Evolutionary conservation across 257 asterid genomes (phyloP).

Genomic region (Cinchona pubescens): DNA sequence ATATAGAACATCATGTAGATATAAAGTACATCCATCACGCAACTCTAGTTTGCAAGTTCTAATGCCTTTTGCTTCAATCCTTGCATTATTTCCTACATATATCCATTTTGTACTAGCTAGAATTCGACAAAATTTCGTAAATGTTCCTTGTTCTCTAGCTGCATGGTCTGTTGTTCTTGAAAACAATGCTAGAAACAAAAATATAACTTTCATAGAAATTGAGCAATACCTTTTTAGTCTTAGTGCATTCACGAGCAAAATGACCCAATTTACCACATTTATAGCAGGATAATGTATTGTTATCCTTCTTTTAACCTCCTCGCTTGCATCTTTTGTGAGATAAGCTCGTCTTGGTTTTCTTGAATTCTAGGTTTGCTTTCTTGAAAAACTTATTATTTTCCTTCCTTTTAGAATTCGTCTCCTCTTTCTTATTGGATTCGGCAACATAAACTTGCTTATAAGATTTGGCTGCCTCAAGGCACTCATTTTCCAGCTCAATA

Average conservation of each 20-base stretch:
- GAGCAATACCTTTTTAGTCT: too few species aligned
- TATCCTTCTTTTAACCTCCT: background rate
- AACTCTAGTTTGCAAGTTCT: constrained; percentile 1
- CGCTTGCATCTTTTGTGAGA: background rate
- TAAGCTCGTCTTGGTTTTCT: background rate
- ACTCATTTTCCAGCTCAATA: background rate
- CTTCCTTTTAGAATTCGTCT: background rate
- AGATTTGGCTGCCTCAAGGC: background rate
- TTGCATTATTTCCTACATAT: constrained; percentile 5
- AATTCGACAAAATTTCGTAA: background rate
- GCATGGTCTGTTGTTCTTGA: too few species aligned
- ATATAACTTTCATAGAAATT: too few species aligned
- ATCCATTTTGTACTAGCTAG: background rate
- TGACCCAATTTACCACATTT: too few species aligned
- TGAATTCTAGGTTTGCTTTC: background rate
- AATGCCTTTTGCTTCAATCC: background rate
- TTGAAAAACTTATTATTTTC: background rate
- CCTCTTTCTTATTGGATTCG: background rate
- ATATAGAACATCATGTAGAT: background rate
- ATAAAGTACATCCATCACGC: background rate
- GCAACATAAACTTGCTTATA: background rate
- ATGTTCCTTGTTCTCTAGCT: background rate
- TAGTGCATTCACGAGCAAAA: too few species aligned
- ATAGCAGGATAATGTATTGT: too few species aligned
- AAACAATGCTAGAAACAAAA: too few species aligned